Evolutionary conservation across 2,329 filamentous ascomycete genomes (phyloP), one percentile per base, ranked within the genome.

Genomic region (Chalaropsis ovoidea): DNA sequence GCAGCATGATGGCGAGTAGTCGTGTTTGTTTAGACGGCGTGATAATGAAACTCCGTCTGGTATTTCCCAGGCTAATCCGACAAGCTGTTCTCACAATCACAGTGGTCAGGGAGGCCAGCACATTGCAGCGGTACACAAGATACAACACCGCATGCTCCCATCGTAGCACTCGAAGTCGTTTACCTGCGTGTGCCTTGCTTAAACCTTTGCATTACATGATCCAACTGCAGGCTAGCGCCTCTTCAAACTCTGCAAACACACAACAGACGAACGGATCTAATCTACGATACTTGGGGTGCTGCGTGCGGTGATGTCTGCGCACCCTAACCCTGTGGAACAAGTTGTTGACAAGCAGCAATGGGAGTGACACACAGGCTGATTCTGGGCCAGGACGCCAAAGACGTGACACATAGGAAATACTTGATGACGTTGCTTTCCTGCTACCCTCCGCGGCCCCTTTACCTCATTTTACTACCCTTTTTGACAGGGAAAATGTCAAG

Each of bases 121-220:
- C 27, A 39, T 17, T 58, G 27, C 52, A 31, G 27, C 17, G 27
- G 17, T 35, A n/a, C 13, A 35, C 13, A 17, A 31, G 24, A 58
- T 58, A 35, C 17, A n/a, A 58, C 24, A n/a, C 24, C n/a, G 17
- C 17, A n/a, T 35, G 15, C 24, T 58, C 17, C 15, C 15, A 39
- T 58, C 13, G 52, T 58, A 35, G 27, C 27, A 58, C 52, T 58
- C 10, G 24, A 10, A 31, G 52, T 35, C 27, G 17, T 58, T 58
- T 58, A 58, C 27, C 27, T n/a, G 17, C 52, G 35, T 58, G 24
- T 56, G 22, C 52, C 52, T 31, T 56, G 52, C 52, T 56, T 56
- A 22, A 31, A 56, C 17, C 22, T 56, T 31, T 24, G 52, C 52
- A 56, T 27, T 56, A 56, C 52, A 17, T 56, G 52, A 56, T 56